Percentiles rank a stretch among this genome's conserved stretches.
Evolutionary conservation across 1,284 basidiomycete species (phyloP).

Genomic region (Abortiporus biennis): DNA sequence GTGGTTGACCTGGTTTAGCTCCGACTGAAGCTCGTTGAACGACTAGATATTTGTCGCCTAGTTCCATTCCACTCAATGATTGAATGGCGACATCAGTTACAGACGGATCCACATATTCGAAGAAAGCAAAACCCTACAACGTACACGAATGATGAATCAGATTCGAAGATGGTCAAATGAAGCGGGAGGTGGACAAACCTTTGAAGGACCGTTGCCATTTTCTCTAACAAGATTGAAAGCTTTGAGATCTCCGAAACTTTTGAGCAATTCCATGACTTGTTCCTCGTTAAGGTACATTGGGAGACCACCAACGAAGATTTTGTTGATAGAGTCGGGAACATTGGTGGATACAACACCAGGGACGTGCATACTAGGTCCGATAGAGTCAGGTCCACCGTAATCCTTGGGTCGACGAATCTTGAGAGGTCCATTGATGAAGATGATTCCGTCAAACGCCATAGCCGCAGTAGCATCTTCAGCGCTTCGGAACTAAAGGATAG

Average conservation of each 20-base stretch:
- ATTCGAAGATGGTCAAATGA: conserved; percentile 4
- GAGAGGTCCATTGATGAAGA: conserved; percentile 87
- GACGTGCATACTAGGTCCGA: conserved; percentile 69
- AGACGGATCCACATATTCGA: conserved; percentile 89
- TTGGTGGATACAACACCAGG: conserved; percentile 95
- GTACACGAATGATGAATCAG: conserved; percentile 8
- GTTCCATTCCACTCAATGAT: conserved; percentile 95
- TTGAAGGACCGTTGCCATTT: conserved; percentile 82
- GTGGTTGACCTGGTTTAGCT: conserved; percentile 68
- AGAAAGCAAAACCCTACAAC: conserved; percentile 91
- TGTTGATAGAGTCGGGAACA: conserved; percentile 96
- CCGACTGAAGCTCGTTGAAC: conserved; percentile 96
- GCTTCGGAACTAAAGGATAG: conserved; percentile 75
- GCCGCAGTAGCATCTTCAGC: conserved; percentile 95
- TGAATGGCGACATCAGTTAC: conserved; percentile 96
- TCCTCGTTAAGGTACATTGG: conserved; percentile 95
- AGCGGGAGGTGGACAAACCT: conserved; percentile 41
- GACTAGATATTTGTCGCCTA: conserved; percentile 94
- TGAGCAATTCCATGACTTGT: conserved; percentile 95
- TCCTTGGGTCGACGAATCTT: conserved; percentile 97
- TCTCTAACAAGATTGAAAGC: conserved; percentile 98
- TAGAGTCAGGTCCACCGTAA: conserved; percentile 72
- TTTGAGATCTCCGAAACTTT: conserved; percentile 95
- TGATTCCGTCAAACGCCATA: conserved; percentile 95
- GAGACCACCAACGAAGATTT: conserved; percentile 95